These are phyloP conservation scores for Nicotiana attenuata DNA, from an alignment of 257 asterid genomes.

Conservation along the genomic window DNA sequence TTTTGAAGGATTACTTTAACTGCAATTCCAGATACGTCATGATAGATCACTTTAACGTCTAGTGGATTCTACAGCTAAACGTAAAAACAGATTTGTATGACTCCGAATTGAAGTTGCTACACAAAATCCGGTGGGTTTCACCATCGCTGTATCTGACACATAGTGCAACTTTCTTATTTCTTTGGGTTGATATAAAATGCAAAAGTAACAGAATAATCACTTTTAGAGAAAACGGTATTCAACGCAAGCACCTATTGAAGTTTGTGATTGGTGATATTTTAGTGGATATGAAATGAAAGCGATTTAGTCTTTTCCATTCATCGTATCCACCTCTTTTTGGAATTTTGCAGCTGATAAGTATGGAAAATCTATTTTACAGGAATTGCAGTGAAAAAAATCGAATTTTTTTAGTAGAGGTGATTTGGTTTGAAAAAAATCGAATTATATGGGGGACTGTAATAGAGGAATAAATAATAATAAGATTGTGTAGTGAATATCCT, in stretches of 20 bases:
- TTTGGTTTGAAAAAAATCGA: too few relatives aligned
- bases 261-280: neutral
- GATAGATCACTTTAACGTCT: neutral
- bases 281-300: neutral
- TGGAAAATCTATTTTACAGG: neutral
- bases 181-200: neutral
- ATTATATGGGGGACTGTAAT: too few relatives aligned
- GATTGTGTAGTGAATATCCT: too few relatives aligned
- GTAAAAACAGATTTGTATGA: neutral
- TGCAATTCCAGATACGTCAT: neutral
- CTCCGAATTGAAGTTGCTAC: too few relatives aligned
- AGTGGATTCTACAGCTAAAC: slow-evolving; percentile 1
- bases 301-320: neutral
- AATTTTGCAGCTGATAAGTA: neutral
- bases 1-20: neutral
- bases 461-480: too few relatives aligned
- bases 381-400: too few relatives aligned
- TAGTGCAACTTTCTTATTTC: neutral
- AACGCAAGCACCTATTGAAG: neutral
- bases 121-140: too few relatives aligned
- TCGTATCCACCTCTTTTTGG: neutral
- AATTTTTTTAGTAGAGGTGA: too few relatives aligned
- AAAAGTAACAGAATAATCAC: neutral
- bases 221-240: slow-evolving; percentile 6
- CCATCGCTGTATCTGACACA: neutral